phyloP scores from a whole-genome alignment of 345 rosid species.

The Hibiscus tridactylites region DNA sequence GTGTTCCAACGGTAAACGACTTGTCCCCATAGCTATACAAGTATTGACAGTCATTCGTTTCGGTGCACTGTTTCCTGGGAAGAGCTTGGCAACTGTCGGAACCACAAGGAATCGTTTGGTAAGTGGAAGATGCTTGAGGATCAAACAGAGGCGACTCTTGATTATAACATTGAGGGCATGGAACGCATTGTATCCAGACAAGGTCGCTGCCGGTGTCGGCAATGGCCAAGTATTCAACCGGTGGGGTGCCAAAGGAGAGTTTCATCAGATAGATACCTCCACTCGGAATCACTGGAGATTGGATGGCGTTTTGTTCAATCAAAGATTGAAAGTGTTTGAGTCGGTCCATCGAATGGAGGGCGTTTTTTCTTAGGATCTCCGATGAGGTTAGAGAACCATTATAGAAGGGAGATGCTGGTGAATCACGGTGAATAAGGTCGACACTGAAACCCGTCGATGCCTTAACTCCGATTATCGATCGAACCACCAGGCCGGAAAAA shows the following conservation, averaged over 20 bases:
- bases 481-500: background rate
- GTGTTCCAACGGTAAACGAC: background rate
- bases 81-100: background rate
- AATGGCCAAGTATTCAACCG: conserved; percentile 10
- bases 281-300: conserved; percentile 10
- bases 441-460: conserved; percentile 3
- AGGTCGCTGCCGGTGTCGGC: conserved; percentile 16
- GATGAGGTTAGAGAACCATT: conserved; percentile 8
- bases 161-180: background rate
- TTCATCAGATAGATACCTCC: conserved; percentile 24
- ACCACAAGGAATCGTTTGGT: background rate
- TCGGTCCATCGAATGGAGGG: conserved; percentile 24
- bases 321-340: conserved; percentile 13
- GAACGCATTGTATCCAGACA: conserved; percentile 1
- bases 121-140: background rate
- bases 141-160: background rate
- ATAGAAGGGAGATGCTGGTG: conserved; percentile 21
- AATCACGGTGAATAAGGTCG: conserved; percentile 31
- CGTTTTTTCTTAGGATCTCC: conserved; percentile 21
- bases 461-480: background rate
- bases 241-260: conserved; percentile 28
- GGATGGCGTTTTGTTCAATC: conserved; percentile 2
- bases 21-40: background rate
- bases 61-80: background rate
- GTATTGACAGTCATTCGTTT: background rate